Base-by-base conservation (phyloP, 371 early-diverging fungal genomes). In the Rhizopus arrhizus region DNA sequence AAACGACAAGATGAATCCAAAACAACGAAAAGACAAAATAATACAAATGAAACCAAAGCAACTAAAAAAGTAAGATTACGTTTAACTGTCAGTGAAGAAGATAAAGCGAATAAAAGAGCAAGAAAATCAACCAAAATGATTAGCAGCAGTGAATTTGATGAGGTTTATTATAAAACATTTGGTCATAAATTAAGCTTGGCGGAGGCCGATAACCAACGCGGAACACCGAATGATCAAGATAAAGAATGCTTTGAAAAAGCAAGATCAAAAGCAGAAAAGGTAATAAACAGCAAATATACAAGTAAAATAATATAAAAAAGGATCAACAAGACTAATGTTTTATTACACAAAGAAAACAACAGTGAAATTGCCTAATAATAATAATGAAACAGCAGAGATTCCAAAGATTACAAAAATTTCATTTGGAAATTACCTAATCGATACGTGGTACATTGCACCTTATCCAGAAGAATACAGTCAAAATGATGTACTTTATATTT, bases 401-500 rank as follows among this genome's bases (percentile, higher is more conserved):
- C 71, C 66, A n/a, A 66, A 65, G 36, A 65, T 68, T 16, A 54
- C 42, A 15, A 34, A 38, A 35, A 65, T 67, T 4, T 45, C 29
- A 10, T 65, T 99, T 53, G 96, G 98, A 4, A 72, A 83, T 34
- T 92, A 86, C 75, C 68, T 86, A 53, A 89, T 99, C 34, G 89
- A 97, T 65, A 89, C 94, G 2, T 99, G 99, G 99, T 99, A 99
- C 75, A 84, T 91, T 29, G 91, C 98, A 22, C 99, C 99, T 22
- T 99, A 99, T 75, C 99, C 99, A 2, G 95, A 96, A 72, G 96
- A 96, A 75, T 96, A 95, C 75, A 89, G 88, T 53, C 75, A 74
- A 31, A 76, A 80, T 10, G 72, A 78, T 6, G 65, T 75, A 4
- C 66, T 98, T 12, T 96, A 93, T 68, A 86, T 99, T 46, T 99